Base-by-base conservation (phyloP, 768 basidiomycete species). In the Psilocybe cyanescens region DNA sequence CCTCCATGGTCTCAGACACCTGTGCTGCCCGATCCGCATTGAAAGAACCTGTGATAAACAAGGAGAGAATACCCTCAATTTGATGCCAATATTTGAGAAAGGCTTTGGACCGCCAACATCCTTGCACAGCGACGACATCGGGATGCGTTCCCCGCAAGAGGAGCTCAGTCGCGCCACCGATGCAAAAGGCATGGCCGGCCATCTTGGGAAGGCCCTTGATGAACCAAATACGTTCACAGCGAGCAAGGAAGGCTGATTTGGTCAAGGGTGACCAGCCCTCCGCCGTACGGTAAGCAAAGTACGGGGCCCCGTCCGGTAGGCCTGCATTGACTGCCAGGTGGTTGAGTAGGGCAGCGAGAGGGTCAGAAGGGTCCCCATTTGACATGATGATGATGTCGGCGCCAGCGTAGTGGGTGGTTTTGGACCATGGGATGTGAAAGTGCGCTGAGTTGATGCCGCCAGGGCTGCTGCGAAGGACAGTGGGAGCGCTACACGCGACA, bases 351-450 rank as follows among this genome's bases (percentile, higher is more conserved):
- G 75, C 76, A 0, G 29, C 5, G 63, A 63, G 60, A 57, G 39
- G 71, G 39, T 53, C 17, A 3, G 58, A 52, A 24, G 64, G 64
- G 11, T 33, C 35, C 3, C 57, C 30, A 9, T 24, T 28, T n/a
- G 3, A 30, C 12, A 69, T 72, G 44, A 76, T 52, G 6, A 68
- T 61, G 28, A 75, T 65, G 28, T 70, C 64, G 1, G 72, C 72
- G 16, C 78, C 73, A 0, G 44, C 48, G 2, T 62, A 33, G 0
- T 54, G 41, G 0, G 73, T 75, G 2, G 74, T 73, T 58, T 79
- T 78, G 0, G 75, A 72, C 70, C 74, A 76, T 0, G 78, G 77
- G 14, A 79, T 74, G 48, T 71, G 71, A 67, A 47, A 68, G 8
- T 65, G 60, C 8, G 68, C 58, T 37, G 52, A 68, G 14, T 49